phyloP scores from a whole-genome alignment of 345 rosid species.

The Melastoma malabathricum region DNA sequence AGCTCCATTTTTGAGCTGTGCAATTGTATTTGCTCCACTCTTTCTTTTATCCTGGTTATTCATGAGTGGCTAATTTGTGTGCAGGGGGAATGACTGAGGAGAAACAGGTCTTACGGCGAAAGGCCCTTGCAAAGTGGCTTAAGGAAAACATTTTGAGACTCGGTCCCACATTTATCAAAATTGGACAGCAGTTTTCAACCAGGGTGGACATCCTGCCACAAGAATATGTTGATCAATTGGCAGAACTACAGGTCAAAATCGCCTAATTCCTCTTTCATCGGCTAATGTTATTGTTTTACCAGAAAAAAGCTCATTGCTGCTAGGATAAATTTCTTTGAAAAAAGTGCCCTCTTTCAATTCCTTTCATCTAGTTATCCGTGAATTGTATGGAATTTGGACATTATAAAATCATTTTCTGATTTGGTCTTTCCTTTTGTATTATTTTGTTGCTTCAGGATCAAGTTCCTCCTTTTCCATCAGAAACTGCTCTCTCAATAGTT shows the following conservation, averaged over 20 bases:
- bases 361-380: too few relatives aligned
- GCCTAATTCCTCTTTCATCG: neutral
- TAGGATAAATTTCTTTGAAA: neutral
- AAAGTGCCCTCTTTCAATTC: too few relatives aligned
- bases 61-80: slow-evolving; percentile 3
- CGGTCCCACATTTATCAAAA: slow-evolving; percentile 96
- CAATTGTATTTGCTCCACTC: neutral
- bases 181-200: slow-evolving; percentile 96
- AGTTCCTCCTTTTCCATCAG: slow-evolving; percentile 98
- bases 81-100: slow-evolving; percentile 89
- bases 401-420: neutral
- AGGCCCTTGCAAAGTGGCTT: slow-evolving; percentile 82
- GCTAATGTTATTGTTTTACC: too few relatives aligned
- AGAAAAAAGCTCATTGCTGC: neutral
- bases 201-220: slow-evolving; percentile 98
- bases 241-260: slow-evolving; percentile 80
- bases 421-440: slow-evolving; percentile 5
- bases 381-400: too few relatives aligned
- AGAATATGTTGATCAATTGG: slow-evolving; percentile 91
- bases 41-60: slow-evolving; percentile 5
- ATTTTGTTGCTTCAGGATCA: slow-evolving; percentile 52
- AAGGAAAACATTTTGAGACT: slow-evolving; percentile 82
- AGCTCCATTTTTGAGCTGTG: neutral
- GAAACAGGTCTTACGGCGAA: slow-evolving; percentile 54
- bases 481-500: slow-evolving; percentile 67